Conservation (phyloP, 208 protist species). For the Leishmania braziliensis region DNA sequence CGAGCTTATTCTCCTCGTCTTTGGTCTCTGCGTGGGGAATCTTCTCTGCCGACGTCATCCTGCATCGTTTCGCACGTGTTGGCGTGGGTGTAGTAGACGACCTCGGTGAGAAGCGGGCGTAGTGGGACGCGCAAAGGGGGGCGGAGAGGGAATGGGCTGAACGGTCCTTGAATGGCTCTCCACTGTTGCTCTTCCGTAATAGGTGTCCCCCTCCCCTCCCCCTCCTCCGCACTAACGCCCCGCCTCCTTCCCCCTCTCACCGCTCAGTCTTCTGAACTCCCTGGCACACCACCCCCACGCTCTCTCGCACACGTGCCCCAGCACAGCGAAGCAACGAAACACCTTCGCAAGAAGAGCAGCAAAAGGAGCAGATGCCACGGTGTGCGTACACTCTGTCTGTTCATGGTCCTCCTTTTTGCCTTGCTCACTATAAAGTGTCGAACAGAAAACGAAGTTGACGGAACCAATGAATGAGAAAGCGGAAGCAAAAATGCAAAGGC, state of each 20-base stretch:
- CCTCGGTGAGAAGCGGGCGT: not conserved
- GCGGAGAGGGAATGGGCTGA: not conserved
- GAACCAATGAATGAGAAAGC: too few species aligned
- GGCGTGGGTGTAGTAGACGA: not conserved
- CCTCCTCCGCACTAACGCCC: slow-evolving; percentile 2
- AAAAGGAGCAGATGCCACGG: too few species aligned
- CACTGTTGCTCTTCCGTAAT: slow-evolving; percentile 10
- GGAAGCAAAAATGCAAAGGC: too few species aligned
- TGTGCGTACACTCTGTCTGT: too few species aligned
- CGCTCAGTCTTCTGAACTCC: not conserved
- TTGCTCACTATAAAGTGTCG: too few species aligned
- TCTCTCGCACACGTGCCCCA: too few species aligned
- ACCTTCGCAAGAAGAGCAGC: too few species aligned
- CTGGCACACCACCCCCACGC: not conserved
- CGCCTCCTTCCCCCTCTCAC: slow-evolving; percentile 13
- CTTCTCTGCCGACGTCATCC: not conserved
- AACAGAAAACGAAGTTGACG: too few species aligned
- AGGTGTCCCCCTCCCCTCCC: not conserved
- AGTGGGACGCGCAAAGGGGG: not conserved
- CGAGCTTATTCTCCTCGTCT: too few species aligned
- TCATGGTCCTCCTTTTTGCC: too few species aligned
- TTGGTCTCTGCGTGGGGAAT: not conserved
- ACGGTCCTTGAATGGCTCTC: not conserved
- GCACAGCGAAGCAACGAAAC: too few species aligned
- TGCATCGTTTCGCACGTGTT: not conserved